Evolutionary conservation across 2,329 filamentous ascomycete genomes (phyloP).

Genomic region (Cladophialophora chaetospira): DNA sequence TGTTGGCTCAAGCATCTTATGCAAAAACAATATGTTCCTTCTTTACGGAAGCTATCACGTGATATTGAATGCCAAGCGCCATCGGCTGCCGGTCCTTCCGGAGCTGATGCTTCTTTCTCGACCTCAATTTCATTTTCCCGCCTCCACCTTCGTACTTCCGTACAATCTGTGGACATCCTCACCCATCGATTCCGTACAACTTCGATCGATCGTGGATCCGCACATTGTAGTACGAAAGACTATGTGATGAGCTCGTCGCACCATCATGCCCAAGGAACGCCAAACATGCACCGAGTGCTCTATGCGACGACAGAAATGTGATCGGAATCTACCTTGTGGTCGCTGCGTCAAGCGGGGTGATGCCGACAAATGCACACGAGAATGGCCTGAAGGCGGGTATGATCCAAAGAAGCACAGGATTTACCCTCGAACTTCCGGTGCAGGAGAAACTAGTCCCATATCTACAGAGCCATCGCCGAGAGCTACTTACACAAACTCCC

Average conservation of each 20-base stretch:
- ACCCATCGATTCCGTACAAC: conserved; percentile 11
- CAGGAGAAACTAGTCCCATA: conserved; percentile 4
- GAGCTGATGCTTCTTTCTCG: conserved; percentile 1
- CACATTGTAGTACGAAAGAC: conserved; percentile 14
- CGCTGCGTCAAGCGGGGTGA: conserved; percentile 46
- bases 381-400: conserved; percentile 32
- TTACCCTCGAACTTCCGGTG: conserved; percentile 28
- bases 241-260: not conserved
- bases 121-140: conserved; percentile 7
- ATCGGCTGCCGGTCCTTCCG: not conserved
- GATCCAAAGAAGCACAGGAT: conserved; percentile 32
- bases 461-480: conserved; percentile 12
- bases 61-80: conserved; percentile 3
- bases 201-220: conserved; percentile 8
- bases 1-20: too few species aligned
- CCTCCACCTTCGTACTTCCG: conserved; percentile 18
- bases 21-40: too few species aligned
- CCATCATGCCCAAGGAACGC: conserved; percentile 30
- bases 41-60: too few species aligned
- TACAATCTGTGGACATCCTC: conserved; percentile 9
- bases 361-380: conserved; percentile 39
- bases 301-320: conserved; percentile 38
- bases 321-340: conserved; percentile 44
- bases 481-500: not conserved
- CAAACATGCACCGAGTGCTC: conserved; percentile 35